These are phyloP conservation scores for Magnaporthiopsis rhizophila DNA, from an alignment of 2,329 filamentous ascomycete species.

Conservation along the genomic window DNA sequence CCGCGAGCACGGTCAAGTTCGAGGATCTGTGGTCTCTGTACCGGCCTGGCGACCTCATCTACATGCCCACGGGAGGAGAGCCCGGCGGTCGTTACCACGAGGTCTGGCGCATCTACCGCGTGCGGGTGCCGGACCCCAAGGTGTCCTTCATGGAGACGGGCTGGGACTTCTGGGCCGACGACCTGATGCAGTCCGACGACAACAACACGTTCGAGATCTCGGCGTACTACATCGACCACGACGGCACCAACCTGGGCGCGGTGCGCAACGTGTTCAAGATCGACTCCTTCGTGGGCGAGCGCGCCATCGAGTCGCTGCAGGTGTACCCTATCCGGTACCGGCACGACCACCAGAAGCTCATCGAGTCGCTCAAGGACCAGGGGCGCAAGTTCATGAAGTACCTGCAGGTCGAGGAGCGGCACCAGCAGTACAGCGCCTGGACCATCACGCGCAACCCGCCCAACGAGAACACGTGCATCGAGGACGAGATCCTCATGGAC, in stretches of 20 bases:
- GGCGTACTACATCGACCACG: slow-evolving; percentile 33
- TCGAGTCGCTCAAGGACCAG: slow-evolving; percentile 15
- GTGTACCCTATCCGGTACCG: slow-evolving; percentile 31
- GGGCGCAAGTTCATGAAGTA: slow-evolving; percentile 18
- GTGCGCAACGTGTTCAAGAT: slow-evolving; percentile 30
- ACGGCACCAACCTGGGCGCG: slow-evolving; percentile 29
- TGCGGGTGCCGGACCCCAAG: slow-evolving; percentile 19
- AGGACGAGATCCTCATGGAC: neutral
- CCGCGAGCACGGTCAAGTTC: slow-evolving; percentile 15
- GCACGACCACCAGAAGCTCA: slow-evolving; percentile 25
- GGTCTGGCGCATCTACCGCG: slow-evolving; percentile 29
- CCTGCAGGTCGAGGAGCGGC: slow-evolving; percentile 18
- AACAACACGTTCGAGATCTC: neutral
- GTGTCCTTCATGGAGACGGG: neutral
- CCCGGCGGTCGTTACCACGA: neutral
- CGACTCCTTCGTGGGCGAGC: slow-evolving; percentile 27
- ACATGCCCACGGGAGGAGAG: slow-evolving; percentile 19
- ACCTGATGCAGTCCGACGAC: slow-evolving; percentile 12
- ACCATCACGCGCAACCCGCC: slow-evolving; percentile 30
- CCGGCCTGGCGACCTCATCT: slow-evolving; percentile 30
- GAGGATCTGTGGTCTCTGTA: slow-evolving; percentile 36
- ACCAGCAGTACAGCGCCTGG: slow-evolving; percentile 34
- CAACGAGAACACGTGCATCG: slow-evolving; percentile 8
- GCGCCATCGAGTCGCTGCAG: slow-evolving; percentile 27
- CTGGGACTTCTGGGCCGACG: slow-evolving; percentile 23